phyloP scores from a whole-genome alignment of 2,329 filamentous ascomycete genomes.

The Drechmeria coniospora region DNA sequence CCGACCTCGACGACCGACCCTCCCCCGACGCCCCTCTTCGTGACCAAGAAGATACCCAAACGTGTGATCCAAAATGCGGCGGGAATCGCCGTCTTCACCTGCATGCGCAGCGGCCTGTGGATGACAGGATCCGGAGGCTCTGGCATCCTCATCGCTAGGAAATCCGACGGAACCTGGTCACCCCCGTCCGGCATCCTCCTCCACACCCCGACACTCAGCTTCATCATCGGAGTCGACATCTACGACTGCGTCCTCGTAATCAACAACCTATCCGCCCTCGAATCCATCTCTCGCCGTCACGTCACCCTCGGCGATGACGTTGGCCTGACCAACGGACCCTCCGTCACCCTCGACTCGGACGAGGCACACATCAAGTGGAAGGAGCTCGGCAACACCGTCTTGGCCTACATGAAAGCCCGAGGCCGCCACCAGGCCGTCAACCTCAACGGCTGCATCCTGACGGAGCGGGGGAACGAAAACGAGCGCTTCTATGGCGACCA shows the following conservation, averaged over 20 bases:
- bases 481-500: conserved; percentile 39
- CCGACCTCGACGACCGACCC: conserved; percentile 14
- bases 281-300: conserved; percentile 66
- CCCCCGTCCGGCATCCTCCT: conserved; percentile 82
- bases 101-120: conserved; percentile 87
- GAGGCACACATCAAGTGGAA: conserved; percentile 36
- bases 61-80: conserved; percentile 79
- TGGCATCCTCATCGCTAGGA: conserved; percentile 70
- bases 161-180: conserved; percentile 79
- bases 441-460: conserved; percentile 39
- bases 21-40: conserved; percentile 34
- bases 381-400: conserved; percentile 37
- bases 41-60: conserved; percentile 69
- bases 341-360: conserved; percentile 38
- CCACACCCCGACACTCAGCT: conserved; percentile 77
- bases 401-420: conserved; percentile 43
- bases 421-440: conserved; percentile 40
- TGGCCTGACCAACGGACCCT: conserved; percentile 59
- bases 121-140: conserved; percentile 82
- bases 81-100: conserved; percentile 85
- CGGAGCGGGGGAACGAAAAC: conserved; percentile 43
- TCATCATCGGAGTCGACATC: conserved; percentile 82
- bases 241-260: conserved; percentile 93
- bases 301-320: conserved; percentile 74
- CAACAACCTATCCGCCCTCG: conserved; percentile 70